phyloP scores from a whole-genome alignment of 371 early-diverging fungal genomes.

The Polyrhizophydium stewartii region DNA sequence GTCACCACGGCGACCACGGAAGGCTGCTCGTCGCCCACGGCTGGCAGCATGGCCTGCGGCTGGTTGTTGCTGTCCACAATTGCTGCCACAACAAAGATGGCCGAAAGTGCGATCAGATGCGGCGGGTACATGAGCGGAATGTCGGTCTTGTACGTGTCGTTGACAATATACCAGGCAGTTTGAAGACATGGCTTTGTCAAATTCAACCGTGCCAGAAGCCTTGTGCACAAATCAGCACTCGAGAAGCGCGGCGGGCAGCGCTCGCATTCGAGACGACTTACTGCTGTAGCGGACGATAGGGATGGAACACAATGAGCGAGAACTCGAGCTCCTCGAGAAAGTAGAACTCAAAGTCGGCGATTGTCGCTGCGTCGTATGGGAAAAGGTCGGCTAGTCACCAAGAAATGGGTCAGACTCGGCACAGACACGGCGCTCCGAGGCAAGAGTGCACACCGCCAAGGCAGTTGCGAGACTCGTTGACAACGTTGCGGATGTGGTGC shows the following conservation, averaged over 20 bases:
- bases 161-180: conserved; percentile 78
- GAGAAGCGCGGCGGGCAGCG: not conserved
- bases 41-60: not conserved
- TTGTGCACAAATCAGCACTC: not conserved
- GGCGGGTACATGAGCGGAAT: conserved; percentile 79
- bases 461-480: conserved; percentile 58
- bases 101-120: conserved; percentile 77
- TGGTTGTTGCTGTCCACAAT: not conserved
- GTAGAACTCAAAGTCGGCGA: conserved; percentile 90
- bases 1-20: not conserved
- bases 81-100: conserved; percentile 15
- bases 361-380: conserved; percentile 66
- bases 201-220: conserved; percentile 3
- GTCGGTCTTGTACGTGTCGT: conserved; percentile 79
- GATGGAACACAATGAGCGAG: conserved; percentile 80
- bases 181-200: conserved; percentile 47
- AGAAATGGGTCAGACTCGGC: not conserved
- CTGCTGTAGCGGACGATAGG: conserved; percentile 71
- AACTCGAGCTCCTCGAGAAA: conserved; percentile 84
- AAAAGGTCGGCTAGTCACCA: conserved; percentile 36
- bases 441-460: not conserved
- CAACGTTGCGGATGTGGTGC: conserved; percentile 73
- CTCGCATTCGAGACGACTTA: conserved; percentile 14
- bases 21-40: not conserved
- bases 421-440: too few relatives aligned